Base-by-base conservation (phyloP, 495 filamentous ascomycete genomes). In the Corynascus novoguineensis region DNA sequence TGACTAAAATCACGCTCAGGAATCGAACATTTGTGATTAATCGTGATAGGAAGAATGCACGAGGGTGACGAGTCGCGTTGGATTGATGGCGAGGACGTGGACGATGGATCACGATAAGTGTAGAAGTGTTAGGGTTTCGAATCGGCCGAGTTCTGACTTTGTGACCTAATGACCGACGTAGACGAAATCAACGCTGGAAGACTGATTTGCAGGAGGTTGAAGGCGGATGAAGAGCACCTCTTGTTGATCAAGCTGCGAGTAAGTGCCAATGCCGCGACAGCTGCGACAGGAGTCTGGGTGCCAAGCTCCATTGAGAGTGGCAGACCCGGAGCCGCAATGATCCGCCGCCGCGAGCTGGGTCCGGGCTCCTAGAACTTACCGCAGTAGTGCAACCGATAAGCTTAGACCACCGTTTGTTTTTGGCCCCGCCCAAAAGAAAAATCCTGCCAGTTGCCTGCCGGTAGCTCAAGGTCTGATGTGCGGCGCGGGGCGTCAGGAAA, bases 371-470 rank as follows among this genome's bases (percentile, higher is more conserved):
- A 32, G 5, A 5, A 11, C 8, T 21, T 14, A 14, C 25, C 38
- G 67, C 67, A 69, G 60, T 56, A n/a, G n/a, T n/a, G n/a, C n/a
- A n/a, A n/a, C n/a, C n/a, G n/a, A n/a, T n/a, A n/a, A n/a, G n/a
- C n/a, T n/a, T n/a, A n/a, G 67, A 68, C 67, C 65, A 70, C 40
- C 57, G 24, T 65, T 67, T 67, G 65, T 61, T 63, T 49, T 46
- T 11, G 45, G 28, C 12, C 19, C 41, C 32, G 28, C 40, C 9
- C 40, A 38, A 34, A 11, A 34, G 6, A 45, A 53, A 47, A 19
- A 32, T 32, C n/a, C n/a, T n/a, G n/a, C n/a, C n/a, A n/a, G n/a
- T n/a, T n/a, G n/a, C n/a, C n/a, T n/a, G n/a, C n/a, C n/a, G n/a
- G n/a, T n/a, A n/a, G n/a, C n/a, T 46, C 28, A 21, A 37, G 40